A percentile compares a stretch with the other conserved stretches of the same genome.
Conservation (phyloP, 2,329 filamentous ascomycete species). For the Tolypocladium inflatum region DNA sequence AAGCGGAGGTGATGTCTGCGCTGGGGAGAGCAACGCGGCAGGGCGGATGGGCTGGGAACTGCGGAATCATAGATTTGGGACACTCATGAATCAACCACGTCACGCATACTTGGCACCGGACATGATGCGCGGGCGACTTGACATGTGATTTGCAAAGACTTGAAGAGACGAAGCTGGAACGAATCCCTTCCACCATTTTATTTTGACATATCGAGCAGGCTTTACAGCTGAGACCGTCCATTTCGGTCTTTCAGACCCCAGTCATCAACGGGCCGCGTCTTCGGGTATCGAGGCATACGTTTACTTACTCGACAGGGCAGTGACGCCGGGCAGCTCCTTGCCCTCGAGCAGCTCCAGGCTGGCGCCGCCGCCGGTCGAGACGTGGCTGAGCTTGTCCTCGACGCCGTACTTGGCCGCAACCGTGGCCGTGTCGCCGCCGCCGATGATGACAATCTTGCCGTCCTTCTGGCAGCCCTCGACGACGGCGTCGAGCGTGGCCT, state of each 20-base stretch:
- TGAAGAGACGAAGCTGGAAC: not conserved
- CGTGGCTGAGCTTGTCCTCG: constrained; percentile 96
- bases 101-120: not conserved
- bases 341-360: constrained; percentile 94
- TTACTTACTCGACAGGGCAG: constrained; percentile 75
- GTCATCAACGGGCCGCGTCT: not conserved
- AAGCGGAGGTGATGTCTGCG: constrained; percentile 45
- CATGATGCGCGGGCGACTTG: not conserved
- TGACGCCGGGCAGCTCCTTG: constrained; percentile 92
- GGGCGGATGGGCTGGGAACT: constrained; percentile 9
- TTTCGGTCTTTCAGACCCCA: not conserved
- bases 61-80: not conserved
- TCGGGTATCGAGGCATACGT: constrained; percentile 4
- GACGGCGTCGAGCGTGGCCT: constrained; percentile 81
- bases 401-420: constrained; percentile 95
- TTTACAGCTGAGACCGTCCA: not conserved
- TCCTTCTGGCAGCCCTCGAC: constrained; percentile 64
- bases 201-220: not conserved
- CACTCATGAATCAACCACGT: not conserved
- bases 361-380: constrained; percentile 93
- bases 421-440: constrained; percentile 94
- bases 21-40: constrained; percentile 8
- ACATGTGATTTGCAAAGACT: not conserved
- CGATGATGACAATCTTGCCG: constrained; percentile 96
- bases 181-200: not conserved